A percentile compares a stretch with the other conserved stretches of the same genome.
Conservation (phyloP, 176 grass and related monocot genomes). For the Paspalum vaginatum region DNA sequence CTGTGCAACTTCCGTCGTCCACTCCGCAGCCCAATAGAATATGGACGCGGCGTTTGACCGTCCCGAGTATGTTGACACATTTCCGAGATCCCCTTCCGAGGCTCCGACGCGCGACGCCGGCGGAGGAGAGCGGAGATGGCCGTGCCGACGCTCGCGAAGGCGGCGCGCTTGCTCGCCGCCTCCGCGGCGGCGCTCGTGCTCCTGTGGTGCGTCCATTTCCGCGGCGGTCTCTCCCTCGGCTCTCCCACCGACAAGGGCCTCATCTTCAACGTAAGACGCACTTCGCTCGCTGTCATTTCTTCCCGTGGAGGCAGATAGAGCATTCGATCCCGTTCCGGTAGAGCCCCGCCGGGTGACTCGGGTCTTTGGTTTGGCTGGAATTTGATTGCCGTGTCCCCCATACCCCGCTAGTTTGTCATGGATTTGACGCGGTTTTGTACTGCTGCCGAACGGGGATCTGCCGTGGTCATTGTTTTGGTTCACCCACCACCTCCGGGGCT, state of each 20-base stretch:
- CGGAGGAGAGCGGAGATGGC: constrained; percentile 34
- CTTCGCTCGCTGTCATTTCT: neutral
- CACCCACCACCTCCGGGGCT: neutral
- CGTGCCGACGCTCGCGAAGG: constrained; percentile 46
- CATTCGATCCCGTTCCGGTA: neutral
- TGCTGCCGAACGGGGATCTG: neutral
- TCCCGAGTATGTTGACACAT: constrained; percentile 20
- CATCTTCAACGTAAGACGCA: constrained; percentile 49
- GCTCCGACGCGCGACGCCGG: too few species aligned
- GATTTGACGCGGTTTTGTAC: neutral
- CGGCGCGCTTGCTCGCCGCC: constrained; percentile 48
- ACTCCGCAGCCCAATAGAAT: neutral
- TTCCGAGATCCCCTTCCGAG: constrained; percentile 23
- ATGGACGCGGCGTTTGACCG: neutral
- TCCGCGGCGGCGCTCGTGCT: constrained; percentile 60
- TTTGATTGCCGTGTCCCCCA: neutral
- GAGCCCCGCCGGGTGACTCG: neutral
- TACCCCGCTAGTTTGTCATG: neutral
- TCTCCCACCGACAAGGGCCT: constrained; percentile 51
- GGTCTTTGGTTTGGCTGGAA: neutral
- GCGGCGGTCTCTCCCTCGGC: constrained; percentile 71
- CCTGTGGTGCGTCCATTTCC: constrained; percentile 76
- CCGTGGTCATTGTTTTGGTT: neutral
- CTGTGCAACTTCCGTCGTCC: neutral
- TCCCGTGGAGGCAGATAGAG: neutral